Evolutionary conservation across 495 filamentous ascomycete species (phyloP).

Genomic region (Daldinia decipiens): DNA sequence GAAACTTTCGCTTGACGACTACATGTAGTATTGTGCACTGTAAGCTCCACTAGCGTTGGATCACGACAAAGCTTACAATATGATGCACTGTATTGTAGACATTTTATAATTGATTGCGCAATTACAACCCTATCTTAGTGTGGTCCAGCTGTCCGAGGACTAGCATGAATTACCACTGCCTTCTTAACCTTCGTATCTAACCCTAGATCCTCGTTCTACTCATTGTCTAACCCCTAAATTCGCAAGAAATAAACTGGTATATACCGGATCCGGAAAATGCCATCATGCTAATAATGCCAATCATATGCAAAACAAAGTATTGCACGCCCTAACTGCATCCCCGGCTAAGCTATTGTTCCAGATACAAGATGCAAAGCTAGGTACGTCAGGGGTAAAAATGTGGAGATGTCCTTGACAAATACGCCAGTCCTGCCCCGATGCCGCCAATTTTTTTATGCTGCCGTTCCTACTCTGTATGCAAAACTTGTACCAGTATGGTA

Average conservation of each 20-base stretch:
- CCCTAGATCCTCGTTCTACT: constrained; percentile 11
- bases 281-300: constrained; percentile 27
- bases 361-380: constrained; percentile 13
- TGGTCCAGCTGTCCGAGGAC: background rate
- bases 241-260: constrained; percentile 34
- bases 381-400: constrained; percentile 29
- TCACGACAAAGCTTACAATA: constrained; percentile 5
- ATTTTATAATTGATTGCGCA: constrained; percentile 19
- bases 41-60: constrained; percentile 6
- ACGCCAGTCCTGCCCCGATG: constrained; percentile 31
- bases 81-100: constrained; percentile 6
- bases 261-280: constrained; percentile 45
- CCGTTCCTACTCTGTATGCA: constrained; percentile 41
- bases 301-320: constrained; percentile 10
- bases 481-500: constrained; percentile 30
- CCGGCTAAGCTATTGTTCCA: constrained; percentile 19
- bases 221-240: background rate
- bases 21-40: background rate
- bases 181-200: background rate
- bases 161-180: background rate
- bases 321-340: constrained; percentile 20
- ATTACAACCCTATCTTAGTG: constrained; percentile 18
- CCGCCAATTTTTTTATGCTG: constrained; percentile 42
- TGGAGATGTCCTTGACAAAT: constrained; percentile 31
- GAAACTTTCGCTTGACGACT: constrained; percentile 1